These are phyloP conservation scores for Laguncularia racemosa DNA, from an alignment of 345 rosid species.

Conservation along the genomic window DNA sequence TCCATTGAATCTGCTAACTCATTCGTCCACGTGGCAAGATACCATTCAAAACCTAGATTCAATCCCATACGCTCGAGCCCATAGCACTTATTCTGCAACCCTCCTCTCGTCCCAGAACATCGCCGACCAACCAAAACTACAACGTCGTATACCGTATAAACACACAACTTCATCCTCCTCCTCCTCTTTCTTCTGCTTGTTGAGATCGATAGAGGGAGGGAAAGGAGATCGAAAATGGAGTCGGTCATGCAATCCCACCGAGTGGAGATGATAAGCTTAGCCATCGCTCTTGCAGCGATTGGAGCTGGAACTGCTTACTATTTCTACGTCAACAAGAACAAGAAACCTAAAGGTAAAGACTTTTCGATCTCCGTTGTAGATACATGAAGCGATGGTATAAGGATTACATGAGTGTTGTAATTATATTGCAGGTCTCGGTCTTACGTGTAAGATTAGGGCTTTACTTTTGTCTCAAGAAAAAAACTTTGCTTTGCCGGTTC, in stretches of 20 bases:
- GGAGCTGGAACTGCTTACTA: constrained; percentile 62
- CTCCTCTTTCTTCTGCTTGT: constrained; percentile 1
- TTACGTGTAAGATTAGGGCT: background rate
- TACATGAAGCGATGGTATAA: no score
- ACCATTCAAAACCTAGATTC: no score
- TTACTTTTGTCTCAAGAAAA: no score
- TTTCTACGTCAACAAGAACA: constrained; percentile 31
- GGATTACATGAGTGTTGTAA: background rate
- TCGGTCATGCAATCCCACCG: constrained; percentile 24
- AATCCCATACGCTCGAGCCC: no score
- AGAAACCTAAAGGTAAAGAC: constrained; percentile 30
- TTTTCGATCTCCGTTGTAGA: background rate
- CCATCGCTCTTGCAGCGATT: constrained; percentile 44
- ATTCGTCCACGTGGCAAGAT: no score
- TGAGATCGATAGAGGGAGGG: background rate
- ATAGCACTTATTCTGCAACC: no score
- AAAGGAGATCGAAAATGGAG: constrained; percentile 22
- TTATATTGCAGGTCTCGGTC: background rate
- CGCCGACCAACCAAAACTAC: no score
- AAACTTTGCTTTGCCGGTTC: no score
- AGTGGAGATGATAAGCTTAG: constrained; percentile 39
- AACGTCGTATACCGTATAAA: no score
- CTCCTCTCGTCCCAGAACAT: no score
- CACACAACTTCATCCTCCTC: background rate
- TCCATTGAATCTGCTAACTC: no score